A percentile compares a stretch with the other conserved stretches of the same genome.
phyloP scores from a whole-genome alignment of 139 green algal genomes.

The Chlorella sp. region DNA sequence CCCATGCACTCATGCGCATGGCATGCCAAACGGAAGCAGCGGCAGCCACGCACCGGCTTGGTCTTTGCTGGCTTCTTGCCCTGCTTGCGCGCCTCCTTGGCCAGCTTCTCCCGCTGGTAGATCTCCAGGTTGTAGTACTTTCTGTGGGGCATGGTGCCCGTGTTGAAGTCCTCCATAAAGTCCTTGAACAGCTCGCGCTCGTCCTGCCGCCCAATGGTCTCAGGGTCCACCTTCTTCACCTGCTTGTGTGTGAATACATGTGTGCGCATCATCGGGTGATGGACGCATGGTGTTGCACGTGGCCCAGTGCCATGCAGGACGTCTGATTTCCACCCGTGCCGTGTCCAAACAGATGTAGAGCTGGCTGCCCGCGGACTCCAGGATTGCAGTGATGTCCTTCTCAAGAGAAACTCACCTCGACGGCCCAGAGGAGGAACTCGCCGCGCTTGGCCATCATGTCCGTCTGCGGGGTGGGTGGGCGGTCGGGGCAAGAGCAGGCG shows the following conservation, averaged over 20 bases:
- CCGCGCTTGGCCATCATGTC: constrained; percentile 51
- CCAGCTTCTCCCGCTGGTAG: constrained; percentile 48
- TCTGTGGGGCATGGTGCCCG: constrained; percentile 63
- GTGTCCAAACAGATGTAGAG: no score
- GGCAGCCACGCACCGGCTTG: constrained; percentile 7
- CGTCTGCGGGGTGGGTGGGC: constrained; percentile 14
- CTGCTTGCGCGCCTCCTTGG: constrained; percentile 42
- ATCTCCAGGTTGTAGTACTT: constrained; percentile 78
- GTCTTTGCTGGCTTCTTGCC: background rate
- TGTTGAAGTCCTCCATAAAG: constrained; percentile 76
- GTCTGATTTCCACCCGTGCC: no score
- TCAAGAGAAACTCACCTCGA: no score
- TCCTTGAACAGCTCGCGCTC: constrained; percentile 77
- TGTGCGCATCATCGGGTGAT: no score
- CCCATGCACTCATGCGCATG: no score
- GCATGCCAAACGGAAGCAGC: no score
- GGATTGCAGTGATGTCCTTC: no score
- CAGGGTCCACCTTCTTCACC: constrained; percentile 65
- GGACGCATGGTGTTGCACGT: no score
- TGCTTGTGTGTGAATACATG: no score
- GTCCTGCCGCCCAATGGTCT: constrained; percentile 60
- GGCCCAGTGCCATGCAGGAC: no score
- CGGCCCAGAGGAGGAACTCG: constrained; percentile 81
- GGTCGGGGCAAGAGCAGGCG: no score
- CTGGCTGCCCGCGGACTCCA: no score